Evolutionary conservation across 192 early-diverging fungal species (phyloP).

Genomic region (Coemansia sp.): DNA sequence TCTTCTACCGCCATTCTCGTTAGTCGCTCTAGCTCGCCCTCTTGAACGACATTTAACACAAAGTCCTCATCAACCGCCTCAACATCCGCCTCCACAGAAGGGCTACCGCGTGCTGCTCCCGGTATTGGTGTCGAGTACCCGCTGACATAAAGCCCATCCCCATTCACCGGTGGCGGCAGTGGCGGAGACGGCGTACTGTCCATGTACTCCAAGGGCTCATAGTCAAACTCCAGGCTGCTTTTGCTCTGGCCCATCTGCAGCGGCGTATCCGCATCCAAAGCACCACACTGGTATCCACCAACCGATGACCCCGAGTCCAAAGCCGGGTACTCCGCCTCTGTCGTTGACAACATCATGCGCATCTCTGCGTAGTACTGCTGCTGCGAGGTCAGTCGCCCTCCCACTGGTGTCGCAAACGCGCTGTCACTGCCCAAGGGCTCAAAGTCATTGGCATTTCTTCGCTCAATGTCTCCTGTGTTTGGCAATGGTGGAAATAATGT

Average conservation of each 20-base stretch:
- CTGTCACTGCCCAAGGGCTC: background rate
- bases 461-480: conserved; percentile 1
- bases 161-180: background rate
- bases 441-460: background rate
- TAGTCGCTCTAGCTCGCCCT: conserved; percentile 36
- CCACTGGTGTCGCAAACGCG: background rate
- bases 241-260: background rate
- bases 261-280: background rate
- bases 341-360: background rate
- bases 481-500: background rate
- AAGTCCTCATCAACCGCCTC: conserved; percentile 30
- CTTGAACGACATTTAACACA: conserved; percentile 41
- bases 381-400: background rate
- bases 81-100: background rate
- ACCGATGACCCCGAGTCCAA: background rate
- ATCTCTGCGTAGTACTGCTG: background rate
- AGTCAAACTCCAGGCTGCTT: background rate
- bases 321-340: background rate
- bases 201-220: background rate
- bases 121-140: background rate
- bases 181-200: background rate
- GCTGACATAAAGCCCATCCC: background rate
- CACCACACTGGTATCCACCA: background rate
- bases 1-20: conserved; percentile 34
- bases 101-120: background rate